Evolutionary conservation across 129 eudicot genomes (phyloP).

Genomic region (Apium graveolens): DNA sequence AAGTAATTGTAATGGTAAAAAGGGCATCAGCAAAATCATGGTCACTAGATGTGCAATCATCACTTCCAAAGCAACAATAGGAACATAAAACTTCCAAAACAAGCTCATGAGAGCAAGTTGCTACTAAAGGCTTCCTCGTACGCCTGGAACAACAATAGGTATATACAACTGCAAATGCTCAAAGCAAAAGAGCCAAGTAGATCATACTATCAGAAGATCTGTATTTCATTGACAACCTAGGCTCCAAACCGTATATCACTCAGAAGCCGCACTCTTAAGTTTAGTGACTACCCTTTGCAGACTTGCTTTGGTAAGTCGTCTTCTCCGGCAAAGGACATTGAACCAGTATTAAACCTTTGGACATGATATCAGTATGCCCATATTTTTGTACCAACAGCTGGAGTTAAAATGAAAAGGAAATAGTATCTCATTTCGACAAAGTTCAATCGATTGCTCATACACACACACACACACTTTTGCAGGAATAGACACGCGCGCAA

Average conservation of each 20-base stretch:
- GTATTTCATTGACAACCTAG: not conserved
- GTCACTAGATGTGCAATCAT: constrained; percentile 7
- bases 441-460: too few relatives aligned
- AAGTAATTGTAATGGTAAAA: constrained; percentile 9
- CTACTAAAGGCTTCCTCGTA: not conserved
- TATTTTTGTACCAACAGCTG: not conserved
- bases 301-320: not conserved
- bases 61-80: not conserved
- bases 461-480: too few relatives aligned
- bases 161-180: not conserved
- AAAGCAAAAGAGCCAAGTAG: not conserved
- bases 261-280: not conserved
- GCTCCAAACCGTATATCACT: not conserved
- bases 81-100: too few relatives aligned
- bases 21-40: constrained; percentile 20
- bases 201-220: not conserved
- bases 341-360: not conserved
- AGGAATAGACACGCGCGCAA: too few relatives aligned
- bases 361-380: not conserved
- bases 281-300: not conserved
- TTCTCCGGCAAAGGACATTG: not conserved
- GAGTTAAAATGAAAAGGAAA: too few relatives aligned
- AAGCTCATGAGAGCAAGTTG: not conserved
- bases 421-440: too few relatives aligned
- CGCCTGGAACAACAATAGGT: not conserved